phyloP scores from a whole-genome alignment of 2,329 filamentous ascomycete genomes.

The Epichloe glyceriae region DNA sequence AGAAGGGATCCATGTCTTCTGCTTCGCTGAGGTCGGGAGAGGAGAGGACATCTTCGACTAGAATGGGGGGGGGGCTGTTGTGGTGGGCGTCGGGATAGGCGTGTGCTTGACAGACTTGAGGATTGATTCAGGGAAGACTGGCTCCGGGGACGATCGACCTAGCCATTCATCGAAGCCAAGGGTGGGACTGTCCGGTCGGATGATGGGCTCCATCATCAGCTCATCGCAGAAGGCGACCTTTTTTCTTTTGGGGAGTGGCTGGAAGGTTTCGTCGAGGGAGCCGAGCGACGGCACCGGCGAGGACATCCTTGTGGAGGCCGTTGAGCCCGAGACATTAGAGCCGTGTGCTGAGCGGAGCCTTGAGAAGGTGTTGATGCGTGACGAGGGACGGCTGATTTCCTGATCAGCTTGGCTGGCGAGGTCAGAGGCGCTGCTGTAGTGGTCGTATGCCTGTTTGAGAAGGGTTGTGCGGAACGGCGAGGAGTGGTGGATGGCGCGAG shows the following conservation, averaged over 20 bases:
- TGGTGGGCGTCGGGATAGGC: not conserved
- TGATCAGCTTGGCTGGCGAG: constrained; percentile 34
- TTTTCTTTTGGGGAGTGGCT: constrained; percentile 21
- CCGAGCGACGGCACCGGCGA: constrained; percentile 31
- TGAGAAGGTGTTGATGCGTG: constrained; percentile 24
- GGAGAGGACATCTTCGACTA: not conserved
- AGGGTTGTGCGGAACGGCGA: constrained; percentile 34
- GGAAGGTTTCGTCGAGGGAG: constrained; percentile 8
- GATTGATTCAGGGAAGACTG: constrained; percentile 11
- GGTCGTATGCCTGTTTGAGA: constrained; percentile 36
- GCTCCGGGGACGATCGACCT: constrained; percentile 9
- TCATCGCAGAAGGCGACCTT: constrained; percentile 25
- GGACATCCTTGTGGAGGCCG: constrained; percentile 29
- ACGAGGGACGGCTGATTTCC: constrained; percentile 24
- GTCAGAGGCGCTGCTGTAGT: constrained; percentile 36
- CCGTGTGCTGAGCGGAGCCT: constrained; percentile 33
- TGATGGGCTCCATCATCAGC: constrained; percentile 29
- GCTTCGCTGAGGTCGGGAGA: constrained; percentile 3
- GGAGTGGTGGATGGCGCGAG: constrained; percentile 31
- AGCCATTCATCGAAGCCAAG: constrained; percentile 39
- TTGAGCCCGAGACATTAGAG: constrained; percentile 32
- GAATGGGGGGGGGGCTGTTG: not conserved
- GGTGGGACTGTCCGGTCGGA: constrained; percentile 48
- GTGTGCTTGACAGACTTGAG: constrained; percentile 6
- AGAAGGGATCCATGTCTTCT: constrained; percentile 21